Percentiles rank a stretch among this genome's conserved stretches.
Conservation (phyloP, 2,329 filamentous ascomycete genomes). For the Tolypocladium guangdongense region DNA sequence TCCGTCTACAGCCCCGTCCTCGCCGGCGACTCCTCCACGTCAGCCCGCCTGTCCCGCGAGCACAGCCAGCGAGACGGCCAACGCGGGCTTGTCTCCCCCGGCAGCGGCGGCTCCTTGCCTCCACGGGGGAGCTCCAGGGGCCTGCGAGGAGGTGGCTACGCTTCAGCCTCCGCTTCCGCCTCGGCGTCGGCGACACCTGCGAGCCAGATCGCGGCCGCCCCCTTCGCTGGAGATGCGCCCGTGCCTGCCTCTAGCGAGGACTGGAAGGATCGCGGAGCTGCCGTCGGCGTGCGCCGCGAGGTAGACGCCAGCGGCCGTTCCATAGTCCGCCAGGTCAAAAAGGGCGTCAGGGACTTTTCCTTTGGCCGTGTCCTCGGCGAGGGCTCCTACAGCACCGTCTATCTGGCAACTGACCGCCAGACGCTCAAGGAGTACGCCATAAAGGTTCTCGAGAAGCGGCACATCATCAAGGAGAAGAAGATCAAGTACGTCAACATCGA, state of each 20-base stretch:
- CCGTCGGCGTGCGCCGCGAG: constrained; percentile 70
- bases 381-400: constrained; percentile 94
- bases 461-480: constrained; percentile 99
- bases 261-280: constrained; percentile 93
- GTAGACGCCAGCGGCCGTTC: constrained; percentile 76
- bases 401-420: constrained; percentile 85
- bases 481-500: constrained; percentile 99
- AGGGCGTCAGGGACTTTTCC: constrained; percentile 92
- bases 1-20: constrained; percentile 31
- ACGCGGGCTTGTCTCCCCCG: not conserved
- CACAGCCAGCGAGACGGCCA: constrained; percentile 49
- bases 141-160: constrained; percentile 54
- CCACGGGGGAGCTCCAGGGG: constrained; percentile 69
- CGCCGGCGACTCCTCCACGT: constrained; percentile 1
- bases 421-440: constrained; percentile 94
- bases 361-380: constrained; percentile 88
- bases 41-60: constrained; percentile 46
- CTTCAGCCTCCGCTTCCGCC: constrained; percentile 28
- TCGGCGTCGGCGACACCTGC: constrained; percentile 3
- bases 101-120: constrained; percentile 48
- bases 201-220: constrained; percentile 9
- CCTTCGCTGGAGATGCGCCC: constrained; percentile 28
- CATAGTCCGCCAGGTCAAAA: constrained; percentile 78
- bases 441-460: constrained; percentile 94
- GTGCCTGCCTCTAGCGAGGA: constrained; percentile 63